Percentiles rank a stretch among this genome's conserved stretches.
Conservation (phyloP, 371 early-diverging fungal species). For the Furculomyces boomerangus region DNA sequence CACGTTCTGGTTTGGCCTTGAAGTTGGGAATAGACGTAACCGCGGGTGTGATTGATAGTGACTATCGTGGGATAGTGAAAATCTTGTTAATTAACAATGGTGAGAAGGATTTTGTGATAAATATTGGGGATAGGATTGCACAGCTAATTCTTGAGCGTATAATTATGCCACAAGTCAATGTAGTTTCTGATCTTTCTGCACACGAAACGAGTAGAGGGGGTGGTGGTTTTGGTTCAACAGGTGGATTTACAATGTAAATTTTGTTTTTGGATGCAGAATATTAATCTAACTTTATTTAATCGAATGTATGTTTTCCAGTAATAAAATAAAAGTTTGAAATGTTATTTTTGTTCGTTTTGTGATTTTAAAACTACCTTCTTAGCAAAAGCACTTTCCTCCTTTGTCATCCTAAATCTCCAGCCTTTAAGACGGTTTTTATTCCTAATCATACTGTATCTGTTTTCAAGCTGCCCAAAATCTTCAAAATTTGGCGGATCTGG, state of each 20-base stretch:
- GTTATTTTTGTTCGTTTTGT: no score
- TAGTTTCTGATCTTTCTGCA: slow-evolving; percentile 38
- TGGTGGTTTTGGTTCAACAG: slow-evolving; percentile 91
- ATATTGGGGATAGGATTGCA: slow-evolving; percentile 91
- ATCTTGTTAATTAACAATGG: slow-evolving; percentile 86
- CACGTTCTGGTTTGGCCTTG: slow-evolving; percentile 78
- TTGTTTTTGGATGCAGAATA: no score
- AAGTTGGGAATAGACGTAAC: slow-evolving; percentile 86
- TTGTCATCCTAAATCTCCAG: slow-evolving; percentile 23
- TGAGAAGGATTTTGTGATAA: slow-evolving; percentile 53
- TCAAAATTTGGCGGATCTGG: slow-evolving; percentile 48
- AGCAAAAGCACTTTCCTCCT: not conserved
- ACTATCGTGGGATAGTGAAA: slow-evolving; percentile 74
- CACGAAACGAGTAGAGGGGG: slow-evolving; percentile 60
- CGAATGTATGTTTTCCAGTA: no score
- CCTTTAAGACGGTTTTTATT: slow-evolving; percentile 43
- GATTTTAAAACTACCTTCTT: no score
- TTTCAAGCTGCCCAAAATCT: slow-evolving; percentile 32
- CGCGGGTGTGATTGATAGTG: slow-evolving; percentile 94
- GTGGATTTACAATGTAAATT: slow-evolving; percentile 16
- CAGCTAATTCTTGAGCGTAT: slow-evolving; percentile 86
- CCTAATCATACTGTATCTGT: slow-evolving; percentile 19
- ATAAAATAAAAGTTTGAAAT: no score
- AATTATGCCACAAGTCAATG: slow-evolving; percentile 54
- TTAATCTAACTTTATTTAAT: no score